These are phyloP conservation scores for Neophaeococcomyces mojaviensis DNA, from an alignment of 2,329 filamentous ascomycete species.

Conservation along the genomic window DNA sequence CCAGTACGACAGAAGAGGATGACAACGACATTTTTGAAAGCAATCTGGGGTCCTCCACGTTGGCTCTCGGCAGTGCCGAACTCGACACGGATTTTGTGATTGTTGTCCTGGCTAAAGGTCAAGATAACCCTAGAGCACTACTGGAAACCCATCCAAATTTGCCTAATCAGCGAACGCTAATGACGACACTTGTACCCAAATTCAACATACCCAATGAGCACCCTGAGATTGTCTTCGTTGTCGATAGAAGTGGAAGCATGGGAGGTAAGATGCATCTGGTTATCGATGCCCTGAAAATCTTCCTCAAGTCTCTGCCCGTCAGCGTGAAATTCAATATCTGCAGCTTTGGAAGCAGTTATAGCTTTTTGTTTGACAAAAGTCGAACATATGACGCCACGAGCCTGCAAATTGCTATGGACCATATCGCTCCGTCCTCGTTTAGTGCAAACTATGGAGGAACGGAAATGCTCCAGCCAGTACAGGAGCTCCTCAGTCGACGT, in stretches of 20 bases:
- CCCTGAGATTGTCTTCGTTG: conserved; percentile 64
- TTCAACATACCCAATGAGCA: conserved; percentile 52
- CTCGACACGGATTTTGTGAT: conserved; percentile 62
- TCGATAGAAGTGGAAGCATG: conserved; percentile 62
- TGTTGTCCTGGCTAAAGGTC: conserved; percentile 54
- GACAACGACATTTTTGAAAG: conserved; percentile 40
- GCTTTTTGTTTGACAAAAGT: conserved; percentile 44
- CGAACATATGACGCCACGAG: conserved; percentile 40
- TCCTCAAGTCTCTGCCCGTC: conserved; percentile 52
- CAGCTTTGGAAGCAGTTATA: conserved; percentile 44
- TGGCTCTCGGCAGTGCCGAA: conserved; percentile 46
- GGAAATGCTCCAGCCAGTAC: conserved; percentile 43
- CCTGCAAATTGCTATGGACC: conserved; percentile 36
- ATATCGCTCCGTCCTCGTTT: conserved; percentile 34
- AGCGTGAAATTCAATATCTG: conserved; percentile 53
- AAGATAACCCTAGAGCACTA: conserved; percentile 55
- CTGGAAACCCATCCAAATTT: conserved; percentile 59
- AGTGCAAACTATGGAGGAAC: conserved; percentile 47
- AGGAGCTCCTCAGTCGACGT: conserved; percentile 28
- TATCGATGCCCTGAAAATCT: conserved; percentile 46
- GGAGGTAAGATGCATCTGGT: conserved; percentile 41
- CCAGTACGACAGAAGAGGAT: conserved; percentile 39
- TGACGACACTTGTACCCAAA: conserved; percentile 63
- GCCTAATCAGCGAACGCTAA: conserved; percentile 56
- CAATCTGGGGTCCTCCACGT: conserved; percentile 54